A percentile compares a stretch with the other conserved stretches of the same genome.
phyloP scores from a whole-genome alignment of 1,284 basidiomycete species.

The Takashimella koratensis region DNA sequence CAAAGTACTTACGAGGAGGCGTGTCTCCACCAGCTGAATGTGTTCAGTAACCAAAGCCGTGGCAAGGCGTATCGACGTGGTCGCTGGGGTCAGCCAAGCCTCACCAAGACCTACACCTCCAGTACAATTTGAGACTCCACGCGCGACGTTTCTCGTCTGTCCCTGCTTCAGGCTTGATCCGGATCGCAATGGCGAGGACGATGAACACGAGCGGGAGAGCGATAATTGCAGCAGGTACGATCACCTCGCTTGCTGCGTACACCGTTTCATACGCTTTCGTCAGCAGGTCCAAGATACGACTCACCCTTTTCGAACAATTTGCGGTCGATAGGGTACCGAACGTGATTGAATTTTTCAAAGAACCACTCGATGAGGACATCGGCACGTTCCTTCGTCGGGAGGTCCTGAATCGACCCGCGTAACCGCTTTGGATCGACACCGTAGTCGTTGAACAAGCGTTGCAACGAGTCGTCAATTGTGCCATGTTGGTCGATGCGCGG shows the following conservation, averaged over 20 bases:
- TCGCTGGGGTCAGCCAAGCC: constrained; percentile 54
- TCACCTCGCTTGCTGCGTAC: constrained; percentile 49
- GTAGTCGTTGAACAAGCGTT: constrained; percentile 73
- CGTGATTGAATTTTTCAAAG: constrained; percentile 69
- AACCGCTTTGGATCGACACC: constrained; percentile 11
- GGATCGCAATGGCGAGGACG: constrained; percentile 80
- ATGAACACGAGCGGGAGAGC: constrained; percentile 79
- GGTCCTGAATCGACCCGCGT: constrained; percentile 70
- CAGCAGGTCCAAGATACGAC: constrained; percentile 2
- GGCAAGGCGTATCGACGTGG: constrained; percentile 73
- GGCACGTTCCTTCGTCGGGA: constrained; percentile 66
- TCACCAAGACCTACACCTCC: constrained; percentile 68
- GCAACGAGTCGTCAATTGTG: constrained; percentile 31
- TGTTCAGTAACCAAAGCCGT: constrained; percentile 84
- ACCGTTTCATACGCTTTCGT: constrained; percentile 63
- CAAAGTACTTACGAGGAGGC: constrained; percentile 62
- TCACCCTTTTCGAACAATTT: constrained; percentile 62
- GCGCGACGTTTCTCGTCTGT: constrained; percentile 65
- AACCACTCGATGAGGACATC: constrained; percentile 55
- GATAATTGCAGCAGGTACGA: constrained; percentile 20
- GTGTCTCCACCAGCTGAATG: constrained; percentile 79
- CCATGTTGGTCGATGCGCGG: constrained; percentile 32
- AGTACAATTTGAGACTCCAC: constrained; percentile 78
- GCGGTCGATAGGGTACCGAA: constrained; percentile 84
- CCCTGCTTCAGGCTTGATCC: constrained; percentile 76